Conservation (phyloP, 345 rosid genomes). For the Punica granatum region DNA sequence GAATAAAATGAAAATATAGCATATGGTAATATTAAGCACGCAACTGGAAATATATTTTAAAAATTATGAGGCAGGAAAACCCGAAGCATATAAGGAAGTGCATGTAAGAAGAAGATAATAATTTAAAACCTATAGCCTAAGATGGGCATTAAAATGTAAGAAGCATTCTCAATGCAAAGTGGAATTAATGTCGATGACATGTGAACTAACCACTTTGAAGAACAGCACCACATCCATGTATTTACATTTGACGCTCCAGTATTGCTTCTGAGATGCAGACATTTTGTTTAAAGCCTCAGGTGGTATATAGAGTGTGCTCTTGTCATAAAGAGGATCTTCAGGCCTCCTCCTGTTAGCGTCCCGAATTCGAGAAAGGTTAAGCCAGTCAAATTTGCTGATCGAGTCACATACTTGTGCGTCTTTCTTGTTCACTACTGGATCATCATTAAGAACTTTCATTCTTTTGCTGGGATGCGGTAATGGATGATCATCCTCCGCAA, state of each 20-base stretch:
- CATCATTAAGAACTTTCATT: constrained; percentile 40
- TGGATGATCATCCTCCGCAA: constrained; percentile 21
- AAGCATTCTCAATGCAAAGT: neutral
- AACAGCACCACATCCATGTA: constrained; percentile 88
- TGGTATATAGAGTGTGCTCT: constrained; percentile 70
- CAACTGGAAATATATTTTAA: neutral
- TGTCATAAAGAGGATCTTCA: constrained; percentile 67
- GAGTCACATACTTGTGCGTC: constrained; percentile 24
- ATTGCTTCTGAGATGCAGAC: constrained; percentile 92
- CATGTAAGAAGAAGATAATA: neutral
- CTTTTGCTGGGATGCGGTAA: constrained; percentile 45
- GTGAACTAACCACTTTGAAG: constrained; percentile 94
- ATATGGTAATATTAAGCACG: neutral
- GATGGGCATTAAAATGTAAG: neutral
- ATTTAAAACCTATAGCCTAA: neutral
- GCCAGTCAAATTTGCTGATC: constrained; percentile 85
- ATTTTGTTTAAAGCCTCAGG: constrained; percentile 62
- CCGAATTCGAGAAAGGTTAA: constrained; percentile 57
- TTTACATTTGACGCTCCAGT: constrained; percentile 76
- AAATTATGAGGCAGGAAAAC: neutral
- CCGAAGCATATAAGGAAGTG: neutral
- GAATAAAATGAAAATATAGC: constrained; percentile 6
- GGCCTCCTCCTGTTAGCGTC: constrained; percentile 80
- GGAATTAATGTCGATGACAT: neutral
- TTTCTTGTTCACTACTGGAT: constrained; percentile 27